These are phyloP conservation scores for Stenocarpella maydis DNA, from an alignment of 2,329 filamentous ascomycete genomes.

Conservation along the genomic window DNA sequence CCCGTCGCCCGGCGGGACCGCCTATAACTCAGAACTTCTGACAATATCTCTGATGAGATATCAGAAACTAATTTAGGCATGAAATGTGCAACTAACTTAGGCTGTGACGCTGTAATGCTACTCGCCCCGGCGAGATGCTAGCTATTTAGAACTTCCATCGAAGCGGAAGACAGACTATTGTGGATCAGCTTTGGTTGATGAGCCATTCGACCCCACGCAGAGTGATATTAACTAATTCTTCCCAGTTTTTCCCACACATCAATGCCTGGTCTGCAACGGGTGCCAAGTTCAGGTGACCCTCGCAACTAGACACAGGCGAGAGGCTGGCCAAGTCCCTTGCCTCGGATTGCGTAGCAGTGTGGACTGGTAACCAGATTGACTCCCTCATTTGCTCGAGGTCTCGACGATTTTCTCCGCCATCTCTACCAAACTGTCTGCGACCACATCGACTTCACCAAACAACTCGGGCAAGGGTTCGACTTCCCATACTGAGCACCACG, in stretches of 20 bases:
- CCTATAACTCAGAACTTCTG: no score
- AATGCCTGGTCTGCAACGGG: not conserved
- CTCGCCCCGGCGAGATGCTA: no score
- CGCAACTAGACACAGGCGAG: not conserved
- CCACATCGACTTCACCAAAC: conserved; percentile 61
- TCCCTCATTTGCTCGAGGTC: conserved; percentile 32
- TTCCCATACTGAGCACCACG: conserved; percentile 62
- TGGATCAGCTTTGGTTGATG: not conserved
- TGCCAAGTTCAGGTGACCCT: not conserved
- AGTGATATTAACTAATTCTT: no score
- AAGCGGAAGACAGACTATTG: not conserved
- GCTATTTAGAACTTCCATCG: not conserved
- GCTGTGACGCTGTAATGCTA: not conserved
- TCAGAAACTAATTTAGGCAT: not conserved
- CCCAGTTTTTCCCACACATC: no score
- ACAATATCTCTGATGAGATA: no score
- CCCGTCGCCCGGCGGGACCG: no score
- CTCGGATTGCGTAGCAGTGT: not conserved
- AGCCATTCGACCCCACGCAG: not conserved
- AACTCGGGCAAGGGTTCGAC: conserved; percentile 58
- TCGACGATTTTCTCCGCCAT: conserved; percentile 55
- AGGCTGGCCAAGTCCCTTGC: no score
- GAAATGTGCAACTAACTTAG: not conserved
- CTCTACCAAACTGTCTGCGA: conserved; percentile 53
- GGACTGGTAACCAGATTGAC: no score